Evolutionary conservation across 2,329 filamentous ascomycete genomes (phyloP).

Genomic region (Cucurbitaria berberidis): DNA sequence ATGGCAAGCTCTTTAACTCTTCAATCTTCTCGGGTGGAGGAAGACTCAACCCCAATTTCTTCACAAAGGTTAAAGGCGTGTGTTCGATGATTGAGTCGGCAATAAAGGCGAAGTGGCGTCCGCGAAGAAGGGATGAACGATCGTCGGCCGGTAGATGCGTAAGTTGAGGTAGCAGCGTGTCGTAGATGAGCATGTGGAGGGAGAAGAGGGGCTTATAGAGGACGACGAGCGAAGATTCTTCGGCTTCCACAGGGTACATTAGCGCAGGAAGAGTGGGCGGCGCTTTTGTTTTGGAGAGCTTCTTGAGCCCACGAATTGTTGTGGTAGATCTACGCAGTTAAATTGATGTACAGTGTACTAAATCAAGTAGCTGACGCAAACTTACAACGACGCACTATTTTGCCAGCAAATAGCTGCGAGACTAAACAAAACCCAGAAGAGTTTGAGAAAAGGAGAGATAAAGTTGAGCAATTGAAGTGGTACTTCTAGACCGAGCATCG

Average conservation of each 20-base stretch:
- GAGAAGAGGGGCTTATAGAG: not conserved
- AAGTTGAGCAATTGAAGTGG: not conserved
- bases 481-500: not conserved
- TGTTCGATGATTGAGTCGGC: not conserved
- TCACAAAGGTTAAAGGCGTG: not conserved
- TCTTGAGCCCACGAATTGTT: not conserved
- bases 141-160: not conserved
- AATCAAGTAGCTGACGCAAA: not conserved
- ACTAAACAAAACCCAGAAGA: not conserved
- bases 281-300: not conserved
- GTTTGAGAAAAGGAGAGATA: not conserved
- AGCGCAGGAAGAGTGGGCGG: not conserved
- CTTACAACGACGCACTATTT: not conserved
- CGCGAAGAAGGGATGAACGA: not conserved
- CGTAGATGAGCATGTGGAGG: not conserved
- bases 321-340: not conserved
- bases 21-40: not conserved
- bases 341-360: not conserved
- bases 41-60: not conserved
- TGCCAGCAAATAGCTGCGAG: not conserved
- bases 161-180: not conserved
- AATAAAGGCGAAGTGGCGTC: not conserved
- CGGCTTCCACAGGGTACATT: not conserved
- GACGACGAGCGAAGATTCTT: not conserved
- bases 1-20: not conserved